Evolutionary conservation across 495 filamentous ascomycete species (phyloP).

Genomic region (Penicillium dipodomyicola): DNA sequence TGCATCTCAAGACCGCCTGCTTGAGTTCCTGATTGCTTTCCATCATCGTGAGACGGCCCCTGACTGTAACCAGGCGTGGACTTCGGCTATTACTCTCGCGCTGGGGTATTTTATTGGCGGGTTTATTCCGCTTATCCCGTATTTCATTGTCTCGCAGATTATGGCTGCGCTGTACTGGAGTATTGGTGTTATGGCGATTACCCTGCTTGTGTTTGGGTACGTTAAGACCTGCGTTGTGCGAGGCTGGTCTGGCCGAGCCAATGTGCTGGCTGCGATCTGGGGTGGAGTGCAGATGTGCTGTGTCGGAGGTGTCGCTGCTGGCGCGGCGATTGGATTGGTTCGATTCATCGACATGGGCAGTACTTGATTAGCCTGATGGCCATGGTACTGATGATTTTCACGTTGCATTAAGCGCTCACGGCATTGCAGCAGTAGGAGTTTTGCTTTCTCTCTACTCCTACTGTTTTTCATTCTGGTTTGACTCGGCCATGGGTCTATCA

Average conservation of each 20-base stretch:
- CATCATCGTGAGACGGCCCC: constrained; percentile 52
- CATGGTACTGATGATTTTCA: background rate
- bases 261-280: constrained; percentile 42
- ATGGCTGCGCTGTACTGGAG: constrained; percentile 62
- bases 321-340: constrained; percentile 63
- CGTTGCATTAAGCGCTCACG: constrained; percentile 5
- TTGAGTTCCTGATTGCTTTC: constrained; percentile 58
- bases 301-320: constrained; percentile 64
- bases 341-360: constrained; percentile 39
- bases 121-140: constrained; percentile 68
- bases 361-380: constrained; percentile 8
- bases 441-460: constrained; percentile 3
- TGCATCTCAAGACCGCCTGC: constrained; percentile 43
- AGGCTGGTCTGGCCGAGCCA: constrained; percentile 38
- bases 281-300: constrained; percentile 63
- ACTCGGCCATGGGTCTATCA: background rate
- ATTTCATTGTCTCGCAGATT: constrained; percentile 62
- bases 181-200: constrained; percentile 64
- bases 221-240: constrained; percentile 59
- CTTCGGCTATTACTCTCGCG: constrained; percentile 60
- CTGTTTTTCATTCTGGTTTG: background rate
- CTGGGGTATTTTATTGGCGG: constrained; percentile 72
- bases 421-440: background rate
- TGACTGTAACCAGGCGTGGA: constrained; percentile 53
- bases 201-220: constrained; percentile 69